Base-by-base conservation (phyloP, 148 eudicot genomes). In the Rhododendron williamsianum region DNA sequence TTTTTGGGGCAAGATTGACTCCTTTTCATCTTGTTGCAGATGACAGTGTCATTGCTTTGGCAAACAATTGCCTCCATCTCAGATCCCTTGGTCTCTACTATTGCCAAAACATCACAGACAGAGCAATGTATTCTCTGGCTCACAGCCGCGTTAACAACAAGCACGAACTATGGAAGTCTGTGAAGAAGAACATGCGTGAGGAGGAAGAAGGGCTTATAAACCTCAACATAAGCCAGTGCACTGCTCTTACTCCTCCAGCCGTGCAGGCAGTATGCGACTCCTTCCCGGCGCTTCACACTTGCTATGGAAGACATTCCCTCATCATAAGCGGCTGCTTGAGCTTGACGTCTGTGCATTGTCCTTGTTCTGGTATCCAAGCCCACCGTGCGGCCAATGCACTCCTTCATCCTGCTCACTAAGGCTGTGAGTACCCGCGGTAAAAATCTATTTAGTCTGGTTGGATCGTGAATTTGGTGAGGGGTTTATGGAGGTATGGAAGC, bases 151-250 rank as follows among this genome's bases (percentile, higher is more conserved):
- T 91, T 38, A 94, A 89, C 78, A 92, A 91, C 91, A 92, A 92
- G 86, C 94, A 90, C 23, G 90, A 84, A 4, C 76, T 92, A n/a
- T 92, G 93, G 97, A 91, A 85, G 54, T 87, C 94, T 4, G 86
- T 91, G 67, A 94, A 91, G 83, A 91, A 80, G 80, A 91, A 80
- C 85, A 78, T 91, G 82, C 84, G 86, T 7, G 92, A 91, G 83
- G 97, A 93, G 36, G 93, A 92, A 78, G 93, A 92, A 78, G 99
- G 99, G 45, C 98, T 95, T 23, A 90, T 86, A 89, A 97, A 92
- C 87, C 96, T 96, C 43, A 95, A 96, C 90, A 95, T 96, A 82
- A 96, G 99, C 87, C 99, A 96, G 87, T 96, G 99, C 91, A 96
- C 98, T 1, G 99, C 99, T 71, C 91, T 96, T 21, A 96, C 99